Evolutionary conservation across 495 filamentous ascomycete genomes (phyloP).

Genomic region (Baudoinia panamericana): DNA sequence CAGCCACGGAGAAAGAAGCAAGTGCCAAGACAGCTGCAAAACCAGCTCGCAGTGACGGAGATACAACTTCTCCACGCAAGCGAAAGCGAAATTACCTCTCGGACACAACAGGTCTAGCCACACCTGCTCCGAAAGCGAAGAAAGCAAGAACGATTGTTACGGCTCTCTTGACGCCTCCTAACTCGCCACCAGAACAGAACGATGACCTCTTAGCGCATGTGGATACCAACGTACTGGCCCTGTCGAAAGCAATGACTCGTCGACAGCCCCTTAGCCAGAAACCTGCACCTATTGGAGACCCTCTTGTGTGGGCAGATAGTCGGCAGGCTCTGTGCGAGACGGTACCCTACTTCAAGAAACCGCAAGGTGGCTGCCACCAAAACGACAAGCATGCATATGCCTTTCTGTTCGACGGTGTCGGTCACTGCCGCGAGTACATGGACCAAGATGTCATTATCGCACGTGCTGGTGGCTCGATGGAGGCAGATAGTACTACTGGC

Average conservation of each 20-base stretch:
- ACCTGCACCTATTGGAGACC: constrained; percentile 33
- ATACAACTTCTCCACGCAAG: too few relatives aligned
- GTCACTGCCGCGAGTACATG: constrained; percentile 46
- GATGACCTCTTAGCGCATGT: background rate
- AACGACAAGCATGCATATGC: constrained; percentile 37
- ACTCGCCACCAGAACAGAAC: background rate
- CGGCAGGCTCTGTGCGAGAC: constrained; percentile 55
- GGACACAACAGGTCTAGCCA: too few relatives aligned
- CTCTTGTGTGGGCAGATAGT: constrained; percentile 45
- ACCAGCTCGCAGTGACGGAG: too few relatives aligned
- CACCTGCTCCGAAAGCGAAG: too few relatives aligned
- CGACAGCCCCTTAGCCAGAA: constrained; percentile 3
- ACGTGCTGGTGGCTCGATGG: constrained; percentile 26
- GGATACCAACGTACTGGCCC: background rate
- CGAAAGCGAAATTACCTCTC: too few relatives aligned
- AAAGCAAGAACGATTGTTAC: too few relatives aligned
- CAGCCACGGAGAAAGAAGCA: too few relatives aligned
- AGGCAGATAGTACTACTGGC: constrained; percentile 16
- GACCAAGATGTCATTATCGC: constrained; percentile 52
- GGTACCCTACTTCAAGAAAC: constrained; percentile 49
- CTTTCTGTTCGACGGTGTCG: constrained; percentile 45
- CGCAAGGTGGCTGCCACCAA: constrained; percentile 48
- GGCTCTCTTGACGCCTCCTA: constrained; percentile 1
- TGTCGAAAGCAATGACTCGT: background rate
- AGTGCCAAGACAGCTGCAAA: too few relatives aligned